Conservation (phyloP, 225 moss, liverwort and hornwort genomes). For the Sphagnum tenellum region DNA sequence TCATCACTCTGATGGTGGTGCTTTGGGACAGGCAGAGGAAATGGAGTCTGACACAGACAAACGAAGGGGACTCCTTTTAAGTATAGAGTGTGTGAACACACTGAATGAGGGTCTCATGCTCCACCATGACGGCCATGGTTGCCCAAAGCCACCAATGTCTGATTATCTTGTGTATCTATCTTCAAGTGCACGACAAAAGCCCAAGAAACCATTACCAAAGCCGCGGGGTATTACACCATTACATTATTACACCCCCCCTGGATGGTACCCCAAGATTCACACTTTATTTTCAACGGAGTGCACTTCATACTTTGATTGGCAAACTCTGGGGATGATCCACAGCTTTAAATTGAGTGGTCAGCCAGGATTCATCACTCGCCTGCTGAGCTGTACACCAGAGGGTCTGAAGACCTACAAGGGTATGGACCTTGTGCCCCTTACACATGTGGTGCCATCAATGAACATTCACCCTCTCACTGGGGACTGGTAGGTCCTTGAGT, state of each 20-base stretch:
- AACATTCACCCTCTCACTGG: constrained; percentile 48
- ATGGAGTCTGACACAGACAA: constrained; percentile 29
- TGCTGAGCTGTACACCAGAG: constrained; percentile 39
- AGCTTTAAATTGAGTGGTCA: constrained; percentile 43
- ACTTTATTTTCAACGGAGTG: constrained; percentile 45
- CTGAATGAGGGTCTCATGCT: constrained; percentile 84
- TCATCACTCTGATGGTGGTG: not conserved
- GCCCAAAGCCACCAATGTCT: constrained; percentile 47
- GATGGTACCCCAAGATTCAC: constrained; percentile 27
- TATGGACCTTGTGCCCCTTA: constrained; percentile 30
- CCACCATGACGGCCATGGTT: constrained; percentile 59
- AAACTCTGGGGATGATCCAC: constrained; percentile 40
- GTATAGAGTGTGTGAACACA: constrained; percentile 90
- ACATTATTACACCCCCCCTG: not conserved
- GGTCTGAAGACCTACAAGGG: constrained; percentile 26
- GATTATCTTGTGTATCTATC: constrained; percentile 59
- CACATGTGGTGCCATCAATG: constrained; percentile 49
- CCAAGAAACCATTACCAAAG: no score
- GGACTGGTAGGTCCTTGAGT: constrained; percentile 17
- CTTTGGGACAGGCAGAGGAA: constrained; percentile 46
- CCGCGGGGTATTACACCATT: no score
- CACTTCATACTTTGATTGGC: constrained; percentile 47
- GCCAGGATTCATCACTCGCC: constrained; percentile 42
- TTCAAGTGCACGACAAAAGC: constrained; percentile 7
- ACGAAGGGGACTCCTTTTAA: constrained; percentile 58